Percentiles rank a stretch among this genome's conserved stretches.
Evolutionary conservation across 2,329 filamentous ascomycete genomes (phyloP).

Genomic region (Hymenoscyphus fructigenus): DNA sequence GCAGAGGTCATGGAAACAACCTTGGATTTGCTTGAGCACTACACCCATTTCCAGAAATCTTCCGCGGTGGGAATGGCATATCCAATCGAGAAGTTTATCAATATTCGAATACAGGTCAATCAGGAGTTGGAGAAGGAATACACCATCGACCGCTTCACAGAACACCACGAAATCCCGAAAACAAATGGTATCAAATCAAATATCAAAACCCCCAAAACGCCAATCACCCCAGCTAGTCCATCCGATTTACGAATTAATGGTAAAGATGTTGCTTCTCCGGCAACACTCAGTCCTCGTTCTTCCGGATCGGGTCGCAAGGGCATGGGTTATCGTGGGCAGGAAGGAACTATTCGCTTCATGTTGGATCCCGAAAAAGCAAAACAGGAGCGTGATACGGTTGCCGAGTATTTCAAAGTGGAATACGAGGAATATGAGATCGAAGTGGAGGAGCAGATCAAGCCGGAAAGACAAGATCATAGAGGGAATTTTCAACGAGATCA

Average conservation of each 20-base stretch:
- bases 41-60: constrained; percentile 75
- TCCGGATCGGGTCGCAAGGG: constrained; percentile 30
- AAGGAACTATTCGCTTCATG: constrained; percentile 85
- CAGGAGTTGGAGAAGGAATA: constrained; percentile 67
- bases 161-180: constrained; percentile 48
- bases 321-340: constrained; percentile 43
- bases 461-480: constrained; percentile 22
- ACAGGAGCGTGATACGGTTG: constrained; percentile 67
- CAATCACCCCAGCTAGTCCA: constrained; percentile 37
- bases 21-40: constrained; percentile 87
- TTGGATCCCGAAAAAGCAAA: constrained; percentile 76
- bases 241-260: constrained; percentile 35
- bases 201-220: constrained; percentile 37
- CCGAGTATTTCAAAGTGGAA: constrained; percentile 68
- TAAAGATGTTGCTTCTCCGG: constrained; percentile 31
- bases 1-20: constrained; percentile 69
- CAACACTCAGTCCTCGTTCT: constrained; percentile 35
- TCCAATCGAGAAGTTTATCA: constrained; percentile 76
- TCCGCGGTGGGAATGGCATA: constrained; percentile 74
- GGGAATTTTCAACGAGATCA: not conserved
- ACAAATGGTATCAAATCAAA: constrained; percentile 37
- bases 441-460: constrained; percentile 58
- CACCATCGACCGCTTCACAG: constrained; percentile 62
- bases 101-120: constrained; percentile 84
- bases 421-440: constrained; percentile 77